Percentiles rank a stretch among this genome's conserved stretches.
Conservation (phyloP, 1,139 yeast species). For the Pichia sp. region DNA sequence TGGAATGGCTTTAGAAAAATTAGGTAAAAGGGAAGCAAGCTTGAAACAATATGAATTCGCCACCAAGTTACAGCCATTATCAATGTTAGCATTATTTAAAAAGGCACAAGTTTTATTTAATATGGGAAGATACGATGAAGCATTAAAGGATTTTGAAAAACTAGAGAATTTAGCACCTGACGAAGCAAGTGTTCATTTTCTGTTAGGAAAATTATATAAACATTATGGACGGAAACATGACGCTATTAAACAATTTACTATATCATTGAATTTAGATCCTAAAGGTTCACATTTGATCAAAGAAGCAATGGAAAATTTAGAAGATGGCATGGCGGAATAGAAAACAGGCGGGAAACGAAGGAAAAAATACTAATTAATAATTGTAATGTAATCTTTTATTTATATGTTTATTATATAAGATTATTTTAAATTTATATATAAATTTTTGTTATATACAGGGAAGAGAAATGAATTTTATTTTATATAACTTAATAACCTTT, state of each 20-base stretch:
- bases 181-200: constrained; percentile 88
- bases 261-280: constrained; percentile 88
- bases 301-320: constrained; percentile 64
- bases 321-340: constrained; percentile 15
- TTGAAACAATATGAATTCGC: constrained; percentile 80
- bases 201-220: constrained; percentile 82
- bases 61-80: constrained; percentile 73
- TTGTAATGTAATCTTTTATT: too few species aligned
- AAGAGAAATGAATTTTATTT: neutral
- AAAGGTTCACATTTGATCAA: constrained; percentile 83
- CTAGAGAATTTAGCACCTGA: constrained; percentile 79
- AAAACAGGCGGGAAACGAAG: too few species aligned
- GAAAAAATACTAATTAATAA: too few species aligned
- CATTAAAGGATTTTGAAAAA: constrained; percentile 67
- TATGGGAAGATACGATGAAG: constrained; percentile 63
- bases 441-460: neutral
- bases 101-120: constrained; percentile 77
- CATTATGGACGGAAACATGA: constrained; percentile 64
- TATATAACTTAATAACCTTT: constrained; percentile 38
- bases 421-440: neutral
- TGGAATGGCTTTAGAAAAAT: constrained; percentile 86
- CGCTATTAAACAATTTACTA: constrained; percentile 82
- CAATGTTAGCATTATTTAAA: constrained; percentile 83
- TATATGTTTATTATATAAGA: too few species aligned
- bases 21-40: constrained; percentile 65